Percentiles rank a stretch among this genome's conserved stretches.
These are phyloP conservation scores for Phytopythium mirpurense DNA, from an alignment of 352 stramenopile genomes.

Conservation along the genomic window DNA sequence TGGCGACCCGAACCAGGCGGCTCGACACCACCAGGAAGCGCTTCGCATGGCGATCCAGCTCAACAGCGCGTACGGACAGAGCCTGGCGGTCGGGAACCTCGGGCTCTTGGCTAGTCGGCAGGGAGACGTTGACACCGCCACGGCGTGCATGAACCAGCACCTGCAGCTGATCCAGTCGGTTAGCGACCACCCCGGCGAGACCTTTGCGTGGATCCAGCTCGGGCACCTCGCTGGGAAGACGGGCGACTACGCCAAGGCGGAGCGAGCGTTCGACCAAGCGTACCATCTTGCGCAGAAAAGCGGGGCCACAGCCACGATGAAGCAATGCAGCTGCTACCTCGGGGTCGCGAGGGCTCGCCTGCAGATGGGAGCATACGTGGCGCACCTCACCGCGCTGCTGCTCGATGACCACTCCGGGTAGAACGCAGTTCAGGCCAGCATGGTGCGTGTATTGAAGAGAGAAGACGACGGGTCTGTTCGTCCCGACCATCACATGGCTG, in stretches of 20 bases:
- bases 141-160: conserved; percentile 87
- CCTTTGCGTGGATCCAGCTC: conserved; percentile 85
- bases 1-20: conserved; percentile 56
- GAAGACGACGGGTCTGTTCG: background rate
- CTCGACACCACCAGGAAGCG: conserved; percentile 83
- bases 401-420: conserved; percentile 4
- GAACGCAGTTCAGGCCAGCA: background rate
- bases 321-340: conserved; percentile 81
- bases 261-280: conserved; percentile 73
- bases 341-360: conserved; percentile 59
- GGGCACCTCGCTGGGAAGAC: conserved; percentile 61
- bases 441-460: conserved; percentile 1
- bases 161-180: conserved; percentile 86
- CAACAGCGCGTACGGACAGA: conserved; percentile 82
- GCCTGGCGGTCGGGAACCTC: conserved; percentile 84
- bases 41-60: conserved; percentile 81
- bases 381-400: conserved; percentile 32
- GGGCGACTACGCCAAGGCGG: conserved; percentile 56
- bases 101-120: conserved; percentile 81
- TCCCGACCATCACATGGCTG: background rate
- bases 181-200: conserved; percentile 65
- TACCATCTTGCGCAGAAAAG: conserved; percentile 72
- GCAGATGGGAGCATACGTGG: conserved; percentile 59
- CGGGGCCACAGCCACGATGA: conserved; percentile 53
- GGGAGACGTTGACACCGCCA: conserved; percentile 68